Evolutionary conservation across 2,329 filamentous ascomycete species (phyloP).

Genomic region (Sclerotinia glacialis): DNA sequence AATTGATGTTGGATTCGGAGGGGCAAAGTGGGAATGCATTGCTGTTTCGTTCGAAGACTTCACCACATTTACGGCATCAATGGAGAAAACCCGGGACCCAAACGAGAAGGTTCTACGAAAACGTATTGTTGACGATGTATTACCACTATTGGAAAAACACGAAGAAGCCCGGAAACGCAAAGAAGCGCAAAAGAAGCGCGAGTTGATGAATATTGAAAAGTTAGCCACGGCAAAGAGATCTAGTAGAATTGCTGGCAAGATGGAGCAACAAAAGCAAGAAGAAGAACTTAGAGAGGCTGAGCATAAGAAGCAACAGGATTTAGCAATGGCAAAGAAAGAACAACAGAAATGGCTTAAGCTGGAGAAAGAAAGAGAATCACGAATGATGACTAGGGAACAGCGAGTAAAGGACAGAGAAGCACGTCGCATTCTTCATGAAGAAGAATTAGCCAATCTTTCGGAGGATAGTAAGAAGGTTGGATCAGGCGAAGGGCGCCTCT

Average conservation of each 20-base stretch:
- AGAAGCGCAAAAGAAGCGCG: constrained; percentile 67
- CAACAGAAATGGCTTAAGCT: constrained; percentile 57
- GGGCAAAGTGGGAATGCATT: constrained; percentile 86
- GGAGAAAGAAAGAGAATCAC: constrained; percentile 72
- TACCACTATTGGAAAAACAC: constrained; percentile 81
- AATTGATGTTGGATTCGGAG: constrained; percentile 65
- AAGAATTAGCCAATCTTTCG: constrained; percentile 75
- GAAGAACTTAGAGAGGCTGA: constrained; percentile 70
- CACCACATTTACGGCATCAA: constrained; percentile 63
- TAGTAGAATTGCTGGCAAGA: constrained; percentile 78
- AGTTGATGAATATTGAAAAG: constrained; percentile 77
- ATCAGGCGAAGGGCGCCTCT: constrained; percentile 59
- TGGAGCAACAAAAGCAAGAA: constrained; percentile 73
- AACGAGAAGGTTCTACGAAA: constrained; percentile 79
- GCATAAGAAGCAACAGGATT: constrained; percentile 61
- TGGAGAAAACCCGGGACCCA: constrained; percentile 73
- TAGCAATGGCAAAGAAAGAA: constrained; percentile 64
- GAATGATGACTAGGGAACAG: constrained; percentile 80
- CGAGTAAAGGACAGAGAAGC: constrained; percentile 82
- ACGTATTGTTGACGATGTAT: constrained; percentile 70
- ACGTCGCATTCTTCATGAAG: constrained; percentile 78
- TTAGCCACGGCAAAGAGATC: constrained; percentile 93
- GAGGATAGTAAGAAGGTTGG: constrained; percentile 66
- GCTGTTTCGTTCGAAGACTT: constrained; percentile 81
- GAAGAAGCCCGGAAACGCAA: constrained; percentile 71